phyloP scores from a whole-genome alignment of 2,329 filamentous ascomycete species.

The Alternaria panax region DNA sequence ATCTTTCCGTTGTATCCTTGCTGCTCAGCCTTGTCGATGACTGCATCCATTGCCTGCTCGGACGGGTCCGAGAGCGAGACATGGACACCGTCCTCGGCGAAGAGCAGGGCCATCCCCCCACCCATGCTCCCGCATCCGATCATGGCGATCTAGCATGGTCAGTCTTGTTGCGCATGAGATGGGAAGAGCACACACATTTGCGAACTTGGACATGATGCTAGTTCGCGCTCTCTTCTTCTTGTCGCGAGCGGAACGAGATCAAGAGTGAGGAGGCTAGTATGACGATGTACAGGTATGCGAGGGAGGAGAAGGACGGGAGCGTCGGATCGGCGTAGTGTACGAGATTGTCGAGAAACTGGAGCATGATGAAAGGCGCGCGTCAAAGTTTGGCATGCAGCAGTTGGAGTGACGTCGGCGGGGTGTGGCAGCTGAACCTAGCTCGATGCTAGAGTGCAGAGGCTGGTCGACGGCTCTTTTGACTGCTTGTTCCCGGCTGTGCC shows the following conservation, averaged over 20 bases:
- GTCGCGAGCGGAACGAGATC: slow-evolving; percentile 33
- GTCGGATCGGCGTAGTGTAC: slow-evolving; percentile 41
- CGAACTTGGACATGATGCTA: slow-evolving; percentile 34
- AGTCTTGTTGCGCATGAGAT: neutral
- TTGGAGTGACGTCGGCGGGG: slow-evolving; percentile 27
- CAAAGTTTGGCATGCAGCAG: slow-evolving; percentile 8
- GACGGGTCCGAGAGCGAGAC: slow-evolving; percentile 65
- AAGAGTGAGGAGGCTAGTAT: slow-evolving; percentile 36
- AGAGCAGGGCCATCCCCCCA: slow-evolving; percentile 65
- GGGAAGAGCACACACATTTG: slow-evolving; percentile 25
- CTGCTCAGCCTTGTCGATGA: slow-evolving; percentile 52
- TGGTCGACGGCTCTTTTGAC: slow-evolving; percentile 4
- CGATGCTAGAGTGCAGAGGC: neutral
- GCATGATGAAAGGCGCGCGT: slow-evolving; percentile 25
- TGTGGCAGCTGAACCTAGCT: slow-evolving; percentile 10
- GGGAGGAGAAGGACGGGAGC: slow-evolving; percentile 40
- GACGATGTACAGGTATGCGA: slow-evolving; percentile 39
- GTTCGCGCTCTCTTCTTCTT: slow-evolving; percentile 14
- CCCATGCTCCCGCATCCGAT: slow-evolving; percentile 68
- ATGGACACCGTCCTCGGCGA: slow-evolving; percentile 63
- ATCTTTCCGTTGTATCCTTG: slow-evolving; percentile 49
- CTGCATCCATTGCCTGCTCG: slow-evolving; percentile 57
- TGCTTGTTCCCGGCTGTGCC: slow-evolving; percentile 2
- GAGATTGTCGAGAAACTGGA: slow-evolving; percentile 38
- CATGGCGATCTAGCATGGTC: slow-evolving; percentile 59